Percentiles rank a stretch among this genome's conserved stretches.
phyloP scores from a whole-genome alignment of 1,139 yeast genomes.

The Lodderomyces metapsilosis region DNA sequence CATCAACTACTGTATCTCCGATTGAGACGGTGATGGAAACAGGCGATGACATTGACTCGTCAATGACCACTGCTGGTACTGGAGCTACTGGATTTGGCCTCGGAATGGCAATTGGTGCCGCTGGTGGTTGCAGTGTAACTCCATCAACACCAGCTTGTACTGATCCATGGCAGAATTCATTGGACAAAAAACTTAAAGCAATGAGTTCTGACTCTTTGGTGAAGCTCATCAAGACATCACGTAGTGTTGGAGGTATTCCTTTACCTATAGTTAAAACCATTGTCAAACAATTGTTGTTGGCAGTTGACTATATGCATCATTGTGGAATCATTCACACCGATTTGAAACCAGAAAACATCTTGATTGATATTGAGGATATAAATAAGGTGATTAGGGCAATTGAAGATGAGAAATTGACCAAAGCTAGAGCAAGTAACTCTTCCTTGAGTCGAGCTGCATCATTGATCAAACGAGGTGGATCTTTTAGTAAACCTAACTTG shows the following conservation, averaged over 20 bases:
- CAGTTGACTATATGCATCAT: slow-evolving; percentile 42
- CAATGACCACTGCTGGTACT: background rate
- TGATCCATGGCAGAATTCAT: slow-evolving; percentile 9
- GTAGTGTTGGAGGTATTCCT: slow-evolving; percentile 33
- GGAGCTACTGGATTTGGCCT: background rate
- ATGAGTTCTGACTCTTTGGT: slow-evolving; percentile 17
- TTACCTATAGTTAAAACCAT: slow-evolving; percentile 36
- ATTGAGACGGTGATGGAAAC: slow-evolving; percentile 9
- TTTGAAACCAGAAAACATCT: slow-evolving; percentile 44
- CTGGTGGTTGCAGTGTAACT: background rate
- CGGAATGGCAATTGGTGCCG: background rate
- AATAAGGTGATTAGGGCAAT: slow-evolving; percentile 33
- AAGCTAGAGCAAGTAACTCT: slow-evolving; percentile 12
- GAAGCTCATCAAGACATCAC: slow-evolving; percentile 16
- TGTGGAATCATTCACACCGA: slow-evolving; percentile 47
- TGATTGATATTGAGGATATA: slow-evolving; percentile 40
- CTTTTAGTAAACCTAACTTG: slow-evolving; percentile 4
- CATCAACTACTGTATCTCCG: slow-evolving; percentile 11
- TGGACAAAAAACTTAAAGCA: slow-evolving; percentile 12
- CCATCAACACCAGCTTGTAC: slow-evolving; percentile 4
- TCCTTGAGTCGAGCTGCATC: slow-evolving; percentile 10
- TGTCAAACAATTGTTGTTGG: slow-evolving; percentile 35
- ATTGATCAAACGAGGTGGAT: slow-evolving; percentile 7
- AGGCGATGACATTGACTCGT: slow-evolving; percentile 11
- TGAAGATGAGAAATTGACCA: slow-evolving; percentile 29